phyloP scores from a whole-genome alignment of 108 stramenopile species.

The Nitzschia inconspicua region DNA sequence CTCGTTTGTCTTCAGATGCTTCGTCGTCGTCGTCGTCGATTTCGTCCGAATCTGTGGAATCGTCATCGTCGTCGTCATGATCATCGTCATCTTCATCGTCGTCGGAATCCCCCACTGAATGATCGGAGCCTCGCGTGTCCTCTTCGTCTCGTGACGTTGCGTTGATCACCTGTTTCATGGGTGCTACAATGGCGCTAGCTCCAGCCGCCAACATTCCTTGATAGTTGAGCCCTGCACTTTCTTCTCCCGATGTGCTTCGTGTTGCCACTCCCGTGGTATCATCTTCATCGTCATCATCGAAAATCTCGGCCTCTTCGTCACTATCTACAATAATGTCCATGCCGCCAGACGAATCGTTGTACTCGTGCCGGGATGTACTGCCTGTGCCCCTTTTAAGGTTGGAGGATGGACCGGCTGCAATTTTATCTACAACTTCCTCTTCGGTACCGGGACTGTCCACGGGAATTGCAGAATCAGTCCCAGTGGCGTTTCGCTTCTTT shows the following conservation, averaged over 20 bases:
- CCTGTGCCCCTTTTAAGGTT: neutral
- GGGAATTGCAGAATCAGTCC: too few relatives aligned
- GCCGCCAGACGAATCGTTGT: conserved; percentile 3
- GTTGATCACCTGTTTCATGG: conserved; percentile 22
- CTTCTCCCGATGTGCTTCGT: neutral
- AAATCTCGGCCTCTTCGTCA: conserved; percentile 47
- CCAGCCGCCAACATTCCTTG: conserved; percentile 12
- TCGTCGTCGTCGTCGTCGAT: conserved; percentile 17
- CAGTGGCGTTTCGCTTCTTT: too few relatives aligned
- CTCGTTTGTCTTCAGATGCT: conserved; percentile 11
- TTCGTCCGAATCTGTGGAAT: conserved; percentile 25
- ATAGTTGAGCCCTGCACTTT: conserved; percentile 8
- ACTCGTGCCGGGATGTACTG: neutral
- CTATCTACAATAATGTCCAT: conserved; percentile 28
- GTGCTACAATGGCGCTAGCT: conserved; percentile 17
- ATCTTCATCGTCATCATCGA: conserved; percentile 41
- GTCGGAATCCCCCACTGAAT: conserved; percentile 2
- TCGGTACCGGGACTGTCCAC: too few relatives aligned
- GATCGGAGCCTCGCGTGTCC: neutral
- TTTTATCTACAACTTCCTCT: too few relatives aligned
- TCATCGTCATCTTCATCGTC: conserved; percentile 23
- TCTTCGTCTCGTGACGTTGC: neutral
- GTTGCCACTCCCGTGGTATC: neutral
- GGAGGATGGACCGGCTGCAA: too few relatives aligned
- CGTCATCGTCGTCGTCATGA: conserved; percentile 16